Conservation (phyloP, 169 alveolate genomes). For the Babesia divergens region DNA sequence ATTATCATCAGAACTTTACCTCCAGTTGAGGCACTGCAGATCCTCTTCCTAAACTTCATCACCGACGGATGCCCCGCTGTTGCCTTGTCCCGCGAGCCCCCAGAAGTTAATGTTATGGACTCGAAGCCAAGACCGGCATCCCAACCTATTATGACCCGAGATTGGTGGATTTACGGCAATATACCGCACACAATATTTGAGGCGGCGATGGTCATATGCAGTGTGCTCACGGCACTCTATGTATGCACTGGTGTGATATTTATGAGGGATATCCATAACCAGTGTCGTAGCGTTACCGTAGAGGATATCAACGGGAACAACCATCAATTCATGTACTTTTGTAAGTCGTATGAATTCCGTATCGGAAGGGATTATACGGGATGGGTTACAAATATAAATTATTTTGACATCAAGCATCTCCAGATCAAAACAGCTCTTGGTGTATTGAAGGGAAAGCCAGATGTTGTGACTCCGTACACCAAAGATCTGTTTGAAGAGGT, state of each 20-base stretch:
- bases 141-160: conserved; percentile 87
- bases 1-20: conserved; percentile 83
- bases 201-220: conserved; percentile 80
- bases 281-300: conserved; percentile 69
- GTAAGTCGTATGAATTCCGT: conserved; percentile 83
- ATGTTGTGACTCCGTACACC: conserved; percentile 35
- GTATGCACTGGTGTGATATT: conserved; percentile 81
- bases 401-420: conserved; percentile 72
- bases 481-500: conserved; percentile 48
- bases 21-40: conserved; percentile 88
- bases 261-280: conserved; percentile 66
- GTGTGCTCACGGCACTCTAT: conserved; percentile 82
- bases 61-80: conserved; percentile 93
- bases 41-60: conserved; percentile 85
- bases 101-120: conserved; percentile 84
- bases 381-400: conserved; percentile 86
- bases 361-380: conserved; percentile 74
- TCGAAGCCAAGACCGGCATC: conserved; percentile 84
- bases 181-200: conserved; percentile 87
- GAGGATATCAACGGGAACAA: background rate
- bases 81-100: conserved; percentile 89
- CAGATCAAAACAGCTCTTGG: conserved; percentile 77
- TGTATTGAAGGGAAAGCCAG: conserved; percentile 75
- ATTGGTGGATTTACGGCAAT: conserved; percentile 89
- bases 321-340: conserved; percentile 72